Percentiles rank a stretch among this genome's conserved stretches.
phyloP scores from a whole-genome alignment of 2,329 filamentous ascomycete genomes.

The Fusarium sp. region DNA sequence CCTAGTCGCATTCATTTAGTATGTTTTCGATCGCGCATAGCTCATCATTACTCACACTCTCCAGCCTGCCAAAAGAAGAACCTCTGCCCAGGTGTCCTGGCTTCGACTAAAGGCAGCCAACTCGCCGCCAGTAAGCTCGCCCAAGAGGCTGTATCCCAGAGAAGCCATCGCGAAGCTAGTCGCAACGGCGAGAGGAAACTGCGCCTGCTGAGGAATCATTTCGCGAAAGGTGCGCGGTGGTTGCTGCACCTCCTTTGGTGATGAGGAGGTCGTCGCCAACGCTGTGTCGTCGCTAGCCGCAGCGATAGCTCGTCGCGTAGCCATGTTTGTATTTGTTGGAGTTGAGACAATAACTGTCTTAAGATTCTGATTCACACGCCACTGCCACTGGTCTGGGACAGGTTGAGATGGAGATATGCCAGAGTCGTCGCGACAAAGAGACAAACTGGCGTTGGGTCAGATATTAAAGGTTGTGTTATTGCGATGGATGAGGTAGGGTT shows the following conservation, averaged over 20 bases:
- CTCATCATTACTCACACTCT: conserved; percentile 64
- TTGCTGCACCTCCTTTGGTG: conserved; percentile 19
- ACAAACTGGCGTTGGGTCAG: conserved; percentile 6
- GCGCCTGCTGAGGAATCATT: conserved; percentile 58
- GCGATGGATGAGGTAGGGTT: conserved; percentile 19
- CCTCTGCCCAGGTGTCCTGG: conserved; percentile 72
- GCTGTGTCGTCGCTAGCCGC: conserved; percentile 39
- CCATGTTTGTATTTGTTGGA: conserved; percentile 26
- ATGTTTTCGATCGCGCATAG: background rate
- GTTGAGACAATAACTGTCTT: conserved; percentile 5
- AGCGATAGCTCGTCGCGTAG: conserved; percentile 44
- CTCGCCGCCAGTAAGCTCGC: conserved; percentile 72
- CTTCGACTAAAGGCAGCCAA: conserved; percentile 75
- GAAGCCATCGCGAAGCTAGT: conserved; percentile 73
- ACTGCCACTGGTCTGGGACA: conserved; percentile 25
- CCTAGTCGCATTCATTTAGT: conserved; percentile 55
- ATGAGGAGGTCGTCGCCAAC: conserved; percentile 29
- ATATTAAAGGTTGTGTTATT: background rate
- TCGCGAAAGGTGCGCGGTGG: conserved; percentile 35
- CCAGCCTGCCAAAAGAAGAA: conserved; percentile 67
- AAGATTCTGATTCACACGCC: conserved; percentile 2
- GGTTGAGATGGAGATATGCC: conserved; percentile 1
- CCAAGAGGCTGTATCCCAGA: conserved; percentile 72
- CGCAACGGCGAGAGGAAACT: conserved; percentile 66
- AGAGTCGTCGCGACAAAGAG: conserved; percentile 20